These are phyloP conservation scores for Ophiostoma piceae DNA, from an alignment of 2,329 filamentous ascomycete genomes.

Conservation along the genomic window DNA sequence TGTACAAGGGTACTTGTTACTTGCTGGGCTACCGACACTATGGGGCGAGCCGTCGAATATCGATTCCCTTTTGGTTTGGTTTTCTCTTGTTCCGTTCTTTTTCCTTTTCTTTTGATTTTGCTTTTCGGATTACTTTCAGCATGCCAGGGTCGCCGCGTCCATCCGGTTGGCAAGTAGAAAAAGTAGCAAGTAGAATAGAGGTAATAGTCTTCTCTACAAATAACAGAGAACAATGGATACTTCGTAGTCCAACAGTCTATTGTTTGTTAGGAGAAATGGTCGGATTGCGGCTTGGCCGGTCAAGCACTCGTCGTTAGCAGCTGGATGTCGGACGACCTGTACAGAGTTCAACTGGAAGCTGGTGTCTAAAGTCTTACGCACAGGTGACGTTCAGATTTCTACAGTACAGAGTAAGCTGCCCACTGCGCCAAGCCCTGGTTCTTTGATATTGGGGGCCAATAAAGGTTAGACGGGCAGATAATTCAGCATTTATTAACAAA, in stretches of 20 bases:
- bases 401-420: not conserved
- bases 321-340: too few species aligned
- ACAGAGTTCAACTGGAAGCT: not conserved
- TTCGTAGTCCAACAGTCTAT: not conserved
- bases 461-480: not conserved
- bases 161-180: not conserved
- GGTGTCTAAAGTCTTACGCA: not conserved
- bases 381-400: not conserved
- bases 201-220: not conserved
- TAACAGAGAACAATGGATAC: not conserved
- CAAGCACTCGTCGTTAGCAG: too few species aligned
- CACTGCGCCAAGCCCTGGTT: not conserved
- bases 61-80: not conserved
- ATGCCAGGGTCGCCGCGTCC: not conserved
- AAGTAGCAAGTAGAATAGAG: not conserved
- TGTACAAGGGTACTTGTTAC: constrained; percentile 3
- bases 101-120: not conserved
- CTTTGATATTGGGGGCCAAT: not conserved
- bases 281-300: too few species aligned
- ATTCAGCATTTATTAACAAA: not conserved
- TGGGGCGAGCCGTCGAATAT: constrained; percentile 21
- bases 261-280: too few species aligned
- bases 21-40: constrained; percentile 12
- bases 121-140: not conserved
- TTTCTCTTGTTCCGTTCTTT: not conserved